Evolutionary conservation across 2,329 filamentous ascomycete genomes (phyloP).

Genomic region (Aaosphaeria pasadenensis): DNA sequence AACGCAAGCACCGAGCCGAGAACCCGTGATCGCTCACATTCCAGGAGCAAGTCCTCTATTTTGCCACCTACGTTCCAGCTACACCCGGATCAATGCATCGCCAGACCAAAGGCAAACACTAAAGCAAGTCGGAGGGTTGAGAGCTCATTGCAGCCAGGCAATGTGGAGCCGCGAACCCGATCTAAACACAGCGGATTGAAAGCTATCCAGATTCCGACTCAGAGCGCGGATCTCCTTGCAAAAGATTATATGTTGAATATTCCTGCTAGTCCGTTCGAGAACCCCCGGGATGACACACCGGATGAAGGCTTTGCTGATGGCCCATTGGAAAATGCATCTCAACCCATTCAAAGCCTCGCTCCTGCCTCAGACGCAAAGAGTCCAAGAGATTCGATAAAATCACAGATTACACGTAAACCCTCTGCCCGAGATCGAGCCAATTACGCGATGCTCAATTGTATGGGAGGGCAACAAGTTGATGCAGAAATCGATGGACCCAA

Average conservation of each 20-base stretch:
- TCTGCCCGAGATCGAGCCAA: too few species aligned
- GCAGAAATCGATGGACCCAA: background rate
- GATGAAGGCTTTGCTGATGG: constrained; percentile 5
- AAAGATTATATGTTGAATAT: constrained; percentile 29
- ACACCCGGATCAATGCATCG: background rate
- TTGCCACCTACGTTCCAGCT: constrained; percentile 6
- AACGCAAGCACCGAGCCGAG: constrained; percentile 20
- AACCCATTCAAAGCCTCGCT: too few species aligned
- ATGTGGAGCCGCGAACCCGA: too few species aligned
- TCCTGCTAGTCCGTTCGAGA: constrained; percentile 19
- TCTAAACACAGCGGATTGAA: too few species aligned
- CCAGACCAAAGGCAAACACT: too few species aligned
- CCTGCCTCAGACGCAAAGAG: too few species aligned
- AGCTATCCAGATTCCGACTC: constrained; percentile 11
- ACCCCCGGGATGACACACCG: background rate
- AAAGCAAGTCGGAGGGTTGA: too few species aligned
- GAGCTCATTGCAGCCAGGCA: too few species aligned
- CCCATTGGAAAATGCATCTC: constrained; percentile 3
- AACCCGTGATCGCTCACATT: constrained; percentile 16
- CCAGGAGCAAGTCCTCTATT: constrained; percentile 26
- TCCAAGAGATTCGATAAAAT: too few species aligned
- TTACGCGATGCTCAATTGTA: too few species aligned
- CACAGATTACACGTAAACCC: too few species aligned
- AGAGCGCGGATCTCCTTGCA: constrained; percentile 15
- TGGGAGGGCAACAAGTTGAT: background rate